phyloP scores from a whole-genome alignment of 805 yeast species.

The Metschnikowia arizonensis region DNA sequence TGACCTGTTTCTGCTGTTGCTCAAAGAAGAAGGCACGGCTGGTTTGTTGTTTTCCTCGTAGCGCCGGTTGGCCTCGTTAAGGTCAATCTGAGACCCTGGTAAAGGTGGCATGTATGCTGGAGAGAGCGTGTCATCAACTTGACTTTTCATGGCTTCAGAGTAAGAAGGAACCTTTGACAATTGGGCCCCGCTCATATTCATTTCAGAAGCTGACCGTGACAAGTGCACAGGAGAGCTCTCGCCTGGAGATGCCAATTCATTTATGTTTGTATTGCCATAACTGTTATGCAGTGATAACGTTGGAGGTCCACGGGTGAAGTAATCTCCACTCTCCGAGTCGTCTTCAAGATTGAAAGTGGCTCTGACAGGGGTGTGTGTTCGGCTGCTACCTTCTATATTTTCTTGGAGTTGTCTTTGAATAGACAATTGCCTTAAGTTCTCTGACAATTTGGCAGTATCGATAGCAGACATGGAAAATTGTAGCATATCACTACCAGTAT shows the following conservation, averaged over 20 bases:
- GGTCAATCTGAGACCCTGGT: constrained; percentile 37
- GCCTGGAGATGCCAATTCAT: constrained; percentile 34
- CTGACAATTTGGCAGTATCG: constrained; percentile 42
- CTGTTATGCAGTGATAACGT: constrained; percentile 5
- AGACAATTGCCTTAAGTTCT: constrained; percentile 50
- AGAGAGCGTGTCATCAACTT: constrained; percentile 50
- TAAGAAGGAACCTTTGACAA: constrained; percentile 78
- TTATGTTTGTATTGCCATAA: background rate
- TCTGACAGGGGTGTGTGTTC: constrained; percentile 20
- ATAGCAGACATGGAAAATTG: constrained; percentile 35
- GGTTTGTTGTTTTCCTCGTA: constrained; percentile 22
- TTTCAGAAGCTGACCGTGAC: constrained; percentile 55
- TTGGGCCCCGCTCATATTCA: constrained; percentile 22
- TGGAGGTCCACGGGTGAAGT: constrained; percentile 24
- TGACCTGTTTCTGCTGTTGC: constrained; percentile 16
- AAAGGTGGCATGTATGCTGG: constrained; percentile 65
- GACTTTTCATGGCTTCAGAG: constrained; percentile 65
- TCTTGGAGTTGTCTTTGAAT: constrained; percentile 45
- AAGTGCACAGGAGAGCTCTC: constrained; percentile 54
- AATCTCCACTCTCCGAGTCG: constrained; percentile 27
- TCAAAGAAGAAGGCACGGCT: constrained; percentile 1
- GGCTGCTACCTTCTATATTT: constrained; percentile 13
- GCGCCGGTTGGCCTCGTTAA: constrained; percentile 28
- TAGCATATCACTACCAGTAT: constrained; percentile 15
- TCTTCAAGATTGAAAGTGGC: constrained; percentile 36